A percentile compares a stretch with the other conserved stretches of the same genome.
Conservation (phyloP, 345 rosid genomes). For the Nephelium lappaceum region DNA sequence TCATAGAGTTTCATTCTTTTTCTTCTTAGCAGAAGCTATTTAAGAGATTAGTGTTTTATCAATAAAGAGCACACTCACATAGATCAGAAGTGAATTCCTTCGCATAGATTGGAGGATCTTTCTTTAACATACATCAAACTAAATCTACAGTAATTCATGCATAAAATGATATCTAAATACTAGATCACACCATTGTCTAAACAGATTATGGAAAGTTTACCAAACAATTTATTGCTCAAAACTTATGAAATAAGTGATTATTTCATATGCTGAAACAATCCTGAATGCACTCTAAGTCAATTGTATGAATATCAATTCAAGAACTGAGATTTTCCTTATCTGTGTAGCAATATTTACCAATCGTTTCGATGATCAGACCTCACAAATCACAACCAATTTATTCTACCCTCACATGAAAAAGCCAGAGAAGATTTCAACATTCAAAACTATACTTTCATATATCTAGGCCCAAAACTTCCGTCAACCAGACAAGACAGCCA, state of each 20-base stretch:
- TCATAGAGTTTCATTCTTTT: background rate
- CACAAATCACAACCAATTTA: background rate
- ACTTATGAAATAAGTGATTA: too few species aligned
- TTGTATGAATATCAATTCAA: too few species aligned
- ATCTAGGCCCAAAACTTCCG: background rate
- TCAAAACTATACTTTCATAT: background rate
- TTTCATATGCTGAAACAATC: too few species aligned
- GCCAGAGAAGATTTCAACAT: background rate
- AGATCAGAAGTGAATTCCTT: too few species aligned
- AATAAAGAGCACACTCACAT: too few species aligned
- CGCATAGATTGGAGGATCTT: too few species aligned
- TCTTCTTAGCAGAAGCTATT: background rate
- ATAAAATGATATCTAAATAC: background rate
- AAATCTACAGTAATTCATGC: background rate
- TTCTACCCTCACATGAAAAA: background rate
- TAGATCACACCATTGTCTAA: too few species aligned
- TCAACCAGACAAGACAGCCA: background rate
- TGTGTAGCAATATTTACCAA: background rate
- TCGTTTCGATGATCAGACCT: background rate
- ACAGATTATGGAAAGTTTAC: too few species aligned
- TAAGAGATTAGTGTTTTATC: too few species aligned
- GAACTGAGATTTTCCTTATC: background rate
- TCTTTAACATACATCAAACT: background rate
- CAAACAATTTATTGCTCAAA: too few species aligned
- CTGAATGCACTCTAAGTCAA: too few species aligned